These are phyloP conservation scores for Toxoplasma gondii DNA, from an alignment of 169 alveolate species.

Conservation along the genomic window DNA sequence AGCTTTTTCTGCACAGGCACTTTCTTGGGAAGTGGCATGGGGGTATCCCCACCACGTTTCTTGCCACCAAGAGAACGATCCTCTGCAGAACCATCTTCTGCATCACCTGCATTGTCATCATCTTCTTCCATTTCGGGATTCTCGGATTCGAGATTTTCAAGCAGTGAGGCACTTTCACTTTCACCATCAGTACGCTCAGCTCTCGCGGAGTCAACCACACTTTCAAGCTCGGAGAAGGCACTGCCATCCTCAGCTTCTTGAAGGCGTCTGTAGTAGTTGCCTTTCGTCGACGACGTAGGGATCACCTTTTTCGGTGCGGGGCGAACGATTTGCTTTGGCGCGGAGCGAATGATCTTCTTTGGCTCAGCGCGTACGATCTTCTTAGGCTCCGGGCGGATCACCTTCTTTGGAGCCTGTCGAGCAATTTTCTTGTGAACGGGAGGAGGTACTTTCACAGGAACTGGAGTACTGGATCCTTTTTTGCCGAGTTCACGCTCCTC, in stretches of 20 bases:
- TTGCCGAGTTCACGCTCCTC: not conserved
- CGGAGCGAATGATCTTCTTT: not conserved
- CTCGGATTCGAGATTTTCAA: not conserved
- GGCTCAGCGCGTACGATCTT: not conserved
- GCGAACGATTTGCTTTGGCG: not conserved
- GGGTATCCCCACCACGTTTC: not conserved
- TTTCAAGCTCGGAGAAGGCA: not conserved
- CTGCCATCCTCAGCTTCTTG: not conserved
- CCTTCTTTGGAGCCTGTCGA: not conserved
- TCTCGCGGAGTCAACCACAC: not conserved
- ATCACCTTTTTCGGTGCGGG: not conserved
- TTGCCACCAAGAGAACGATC: constrained; percentile 1
- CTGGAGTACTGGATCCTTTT: not conserved
- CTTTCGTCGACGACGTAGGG: not conserved
- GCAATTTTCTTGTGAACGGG: not conserved
- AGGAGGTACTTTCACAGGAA: not conserved
- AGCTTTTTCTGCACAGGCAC: not conserved
- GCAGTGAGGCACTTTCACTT: not conserved
- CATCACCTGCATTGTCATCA: not conserved
- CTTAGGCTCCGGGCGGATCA: not conserved
- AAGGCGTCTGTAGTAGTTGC: constrained; percentile 13
- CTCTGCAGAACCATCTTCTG: constrained; percentile 2
- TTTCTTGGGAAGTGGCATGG: constrained; percentile 1
- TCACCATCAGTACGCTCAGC: not conserved
- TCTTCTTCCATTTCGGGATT: not conserved